Evolutionary conservation across 2,329 filamentous ascomycete genomes (phyloP).

Genomic region (Shiraia sp.): DNA sequence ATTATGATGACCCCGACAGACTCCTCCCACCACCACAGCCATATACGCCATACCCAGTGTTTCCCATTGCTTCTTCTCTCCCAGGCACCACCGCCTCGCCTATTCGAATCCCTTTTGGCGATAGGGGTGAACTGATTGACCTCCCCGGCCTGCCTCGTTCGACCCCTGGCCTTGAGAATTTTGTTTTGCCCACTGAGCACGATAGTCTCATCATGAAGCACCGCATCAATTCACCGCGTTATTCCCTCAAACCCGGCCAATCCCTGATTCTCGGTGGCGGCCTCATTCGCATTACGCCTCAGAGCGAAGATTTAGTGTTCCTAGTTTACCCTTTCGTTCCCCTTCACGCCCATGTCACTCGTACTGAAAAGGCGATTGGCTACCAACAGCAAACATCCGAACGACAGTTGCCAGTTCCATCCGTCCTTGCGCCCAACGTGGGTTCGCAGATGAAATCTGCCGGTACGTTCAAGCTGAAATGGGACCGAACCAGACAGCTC

Average conservation of each 20-base stretch:
- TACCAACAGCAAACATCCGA: slow-evolving; percentile 64
- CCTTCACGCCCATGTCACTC: slow-evolving; percentile 74
- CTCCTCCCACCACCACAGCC: slow-evolving; percentile 77
- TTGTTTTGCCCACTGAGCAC: slow-evolving; percentile 69
- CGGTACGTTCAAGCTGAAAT: slow-evolving; percentile 72
- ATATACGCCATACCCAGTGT: slow-evolving; percentile 76
- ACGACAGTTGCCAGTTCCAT: slow-evolving; percentile 64
- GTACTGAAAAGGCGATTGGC: slow-evolving; percentile 75
- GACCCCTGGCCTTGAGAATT: slow-evolving; percentile 63
- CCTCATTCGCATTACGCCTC: slow-evolving; percentile 83
- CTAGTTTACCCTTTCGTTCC: slow-evolving; percentile 88
- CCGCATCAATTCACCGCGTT: slow-evolving; percentile 73
- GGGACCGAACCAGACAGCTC: slow-evolving; percentile 81
- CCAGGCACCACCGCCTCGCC: slow-evolving; percentile 95
- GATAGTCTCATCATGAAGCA: slow-evolving; percentile 76
- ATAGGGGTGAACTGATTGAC: slow-evolving; percentile 89
- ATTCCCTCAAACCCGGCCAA: slow-evolving; percentile 72
- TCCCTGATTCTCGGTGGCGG: slow-evolving; percentile 81
- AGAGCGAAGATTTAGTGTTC: slow-evolving; percentile 65
- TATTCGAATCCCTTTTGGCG: slow-evolving; percentile 89
- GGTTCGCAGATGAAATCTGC: slow-evolving; percentile 55
- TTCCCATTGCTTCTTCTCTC: slow-evolving; percentile 83
- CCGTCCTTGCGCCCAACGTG: slow-evolving; percentile 57
- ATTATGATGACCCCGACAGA: slow-evolving; percentile 37
- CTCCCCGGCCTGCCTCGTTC: slow-evolving; percentile 82